These are phyloP conservation scores for Colletotrichum eleusines DNA, from an alignment of 2,329 filamentous ascomycete species.

Conservation along the genomic window DNA sequence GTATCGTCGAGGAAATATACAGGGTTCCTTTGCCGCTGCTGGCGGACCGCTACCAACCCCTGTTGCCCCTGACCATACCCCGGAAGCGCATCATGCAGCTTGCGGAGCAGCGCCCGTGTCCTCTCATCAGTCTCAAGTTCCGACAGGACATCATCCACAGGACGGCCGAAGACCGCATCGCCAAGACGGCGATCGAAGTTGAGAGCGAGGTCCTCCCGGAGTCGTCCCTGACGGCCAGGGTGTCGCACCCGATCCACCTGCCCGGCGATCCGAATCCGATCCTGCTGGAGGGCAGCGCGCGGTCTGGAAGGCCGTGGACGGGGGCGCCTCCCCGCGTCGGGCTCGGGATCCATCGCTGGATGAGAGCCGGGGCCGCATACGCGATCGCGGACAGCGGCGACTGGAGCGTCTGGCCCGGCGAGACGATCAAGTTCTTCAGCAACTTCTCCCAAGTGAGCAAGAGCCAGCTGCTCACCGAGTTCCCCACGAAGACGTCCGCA, in stretches of 20 bases:
- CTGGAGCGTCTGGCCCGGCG: slow-evolving; percentile 49
- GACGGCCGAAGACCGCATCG: slow-evolving; percentile 21
- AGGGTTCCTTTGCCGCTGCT: slow-evolving; percentile 50
- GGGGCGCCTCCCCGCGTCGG: slow-evolving; percentile 47
- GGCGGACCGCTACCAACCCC: slow-evolving; percentile 55
- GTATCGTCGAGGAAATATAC: slow-evolving; percentile 51
- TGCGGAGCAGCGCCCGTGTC: slow-evolving; percentile 53
- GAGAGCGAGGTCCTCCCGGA: slow-evolving; percentile 56
- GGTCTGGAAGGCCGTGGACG: slow-evolving; percentile 42
- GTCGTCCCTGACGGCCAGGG: slow-evolving; percentile 51
- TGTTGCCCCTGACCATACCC: slow-evolving; percentile 52
- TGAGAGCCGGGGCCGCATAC: slow-evolving; percentile 53
- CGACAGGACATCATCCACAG: slow-evolving; percentile 54
- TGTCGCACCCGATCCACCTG: slow-evolving; percentile 51
- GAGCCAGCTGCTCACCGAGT: slow-evolving; percentile 48
- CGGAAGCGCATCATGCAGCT: slow-evolving; percentile 54
- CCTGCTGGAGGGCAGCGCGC: slow-evolving; percentile 53
- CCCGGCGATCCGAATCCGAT: slow-evolving; percentile 49
- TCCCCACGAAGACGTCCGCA: slow-evolving; percentile 49
- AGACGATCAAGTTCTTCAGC: slow-evolving; percentile 50
- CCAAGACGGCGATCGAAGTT: slow-evolving; percentile 49
- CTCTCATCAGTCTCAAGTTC: slow-evolving; percentile 52
- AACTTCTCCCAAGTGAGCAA: slow-evolving; percentile 50
- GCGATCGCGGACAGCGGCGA: slow-evolving; percentile 57
- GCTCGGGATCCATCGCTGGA: slow-evolving; percentile 51